Evolutionary conservation across 169 alveolate species (phyloP).

Genomic region (Babesia ovis): DNA sequence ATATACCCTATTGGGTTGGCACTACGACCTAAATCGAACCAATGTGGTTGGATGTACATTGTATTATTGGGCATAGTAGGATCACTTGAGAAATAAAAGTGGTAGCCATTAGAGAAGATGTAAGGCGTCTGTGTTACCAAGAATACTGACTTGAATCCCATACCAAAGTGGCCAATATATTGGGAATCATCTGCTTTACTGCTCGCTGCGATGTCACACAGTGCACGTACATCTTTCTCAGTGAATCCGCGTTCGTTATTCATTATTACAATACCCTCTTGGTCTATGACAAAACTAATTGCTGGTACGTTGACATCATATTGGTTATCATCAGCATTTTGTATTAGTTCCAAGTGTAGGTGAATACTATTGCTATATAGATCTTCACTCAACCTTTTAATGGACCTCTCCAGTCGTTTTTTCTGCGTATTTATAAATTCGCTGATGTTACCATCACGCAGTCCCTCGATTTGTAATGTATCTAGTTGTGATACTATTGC

Average conservation of each 20-base stretch:
- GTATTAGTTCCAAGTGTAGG: constrained; percentile 58
- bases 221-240: constrained; percentile 53
- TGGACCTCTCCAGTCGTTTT: constrained; percentile 26
- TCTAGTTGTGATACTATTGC: not conserved
- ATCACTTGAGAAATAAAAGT: constrained; percentile 27
- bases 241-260: constrained; percentile 71
- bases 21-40: not conserved
- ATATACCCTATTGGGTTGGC: constrained; percentile 5
- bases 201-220: constrained; percentile 68
- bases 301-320: constrained; percentile 47
- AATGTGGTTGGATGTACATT: constrained; percentile 38
- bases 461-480: not conserved
- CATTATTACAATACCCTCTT: constrained; percentile 41
- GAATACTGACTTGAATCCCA: constrained; percentile 73
- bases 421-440: constrained; percentile 12
- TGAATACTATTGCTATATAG: constrained; percentile 47
- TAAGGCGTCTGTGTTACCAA: constrained; percentile 65
- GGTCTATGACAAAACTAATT: constrained; percentile 28
- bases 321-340: constrained; percentile 72
- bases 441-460: not conserved
- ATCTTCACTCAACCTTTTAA: constrained; percentile 46
- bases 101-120: constrained; percentile 69
- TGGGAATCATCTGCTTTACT: constrained; percentile 18
- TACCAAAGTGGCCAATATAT: constrained; percentile 57
- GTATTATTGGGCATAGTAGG: constrained; percentile 8